These are phyloP conservation scores for Gyrodon lividus DNA, from an alignment of 768 basidiomycete species.

Conservation along the genomic window DNA sequence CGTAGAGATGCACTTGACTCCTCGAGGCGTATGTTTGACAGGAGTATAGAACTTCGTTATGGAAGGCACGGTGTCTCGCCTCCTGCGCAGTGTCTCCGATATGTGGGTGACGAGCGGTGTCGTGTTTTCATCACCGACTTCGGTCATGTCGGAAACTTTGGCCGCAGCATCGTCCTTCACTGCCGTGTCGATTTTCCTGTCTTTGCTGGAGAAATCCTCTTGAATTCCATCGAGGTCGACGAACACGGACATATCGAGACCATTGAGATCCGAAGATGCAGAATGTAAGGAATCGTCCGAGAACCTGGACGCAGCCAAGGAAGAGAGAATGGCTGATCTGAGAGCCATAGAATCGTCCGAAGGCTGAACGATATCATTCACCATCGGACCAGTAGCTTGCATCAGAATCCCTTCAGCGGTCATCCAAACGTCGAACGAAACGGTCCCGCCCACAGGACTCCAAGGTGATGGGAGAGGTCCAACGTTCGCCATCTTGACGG, in stretches of 20 bases:
- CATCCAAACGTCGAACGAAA: constrained; percentile 22
- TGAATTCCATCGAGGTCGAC: constrained; percentile 3
- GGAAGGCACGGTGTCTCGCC: constrained; percentile 15
- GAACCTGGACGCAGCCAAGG: constrained; percentile 4
- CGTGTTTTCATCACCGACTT: constrained; percentile 3
- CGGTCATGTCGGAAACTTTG: not conserved
- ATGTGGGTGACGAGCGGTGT: not conserved
- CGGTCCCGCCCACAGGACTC: constrained; percentile 21
- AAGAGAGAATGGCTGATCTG: not conserved
- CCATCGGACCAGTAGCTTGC: constrained; percentile 15
- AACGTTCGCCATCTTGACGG: not conserved
- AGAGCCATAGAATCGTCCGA: not conserved
- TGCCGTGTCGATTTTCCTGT: not conserved
- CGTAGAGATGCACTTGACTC: constrained; percentile 16
- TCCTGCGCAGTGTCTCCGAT: constrained; percentile 7
- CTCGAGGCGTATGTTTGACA: not conserved
- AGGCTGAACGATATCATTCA: not conserved
- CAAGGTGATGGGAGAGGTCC: constrained; percentile 29
- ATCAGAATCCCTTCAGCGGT: constrained; percentile 20
- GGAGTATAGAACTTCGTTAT: not conserved
- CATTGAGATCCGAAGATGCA: constrained; percentile 14
- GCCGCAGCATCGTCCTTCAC: not conserved
- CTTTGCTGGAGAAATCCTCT: not conserved
- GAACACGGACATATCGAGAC: constrained; percentile 18
- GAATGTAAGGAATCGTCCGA: constrained; percentile 11